phyloP scores from a whole-genome alignment of 139 green algal species.

The Coelastrella sp. region DNA sequence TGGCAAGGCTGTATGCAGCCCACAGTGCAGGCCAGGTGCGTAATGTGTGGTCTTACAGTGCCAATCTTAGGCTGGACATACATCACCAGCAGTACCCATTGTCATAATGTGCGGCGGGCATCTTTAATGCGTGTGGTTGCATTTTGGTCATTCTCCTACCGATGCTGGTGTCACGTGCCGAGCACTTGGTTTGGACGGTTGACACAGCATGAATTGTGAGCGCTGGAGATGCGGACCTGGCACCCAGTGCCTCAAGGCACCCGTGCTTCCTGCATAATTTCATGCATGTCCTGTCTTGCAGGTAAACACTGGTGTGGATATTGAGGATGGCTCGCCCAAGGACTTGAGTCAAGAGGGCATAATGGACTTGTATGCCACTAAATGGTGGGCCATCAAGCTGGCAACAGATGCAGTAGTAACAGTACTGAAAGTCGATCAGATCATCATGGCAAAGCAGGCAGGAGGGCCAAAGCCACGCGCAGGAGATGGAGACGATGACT shows the following conservation, averaged over 20 bases:
- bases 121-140: too few relatives aligned
- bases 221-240: too few relatives aligned
- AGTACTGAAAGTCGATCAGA: conserved; percentile 98
- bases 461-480: conserved; percentile 38
- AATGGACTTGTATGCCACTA: conserved; percentile 85
- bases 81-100: too few relatives aligned
- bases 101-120: too few relatives aligned
- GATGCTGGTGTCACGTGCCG: too few relatives aligned
- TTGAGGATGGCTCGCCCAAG: conserved; percentile 77
- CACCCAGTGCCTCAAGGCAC: too few relatives aligned
- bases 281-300: conserved; percentile 45
- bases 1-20: conserved; percentile 87
- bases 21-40: conserved; percentile 78
- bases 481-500: conserved; percentile 40
- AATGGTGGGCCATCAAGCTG: conserved; percentile 97
- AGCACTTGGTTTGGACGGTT: too few relatives aligned
- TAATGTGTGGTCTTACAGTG: background rate
- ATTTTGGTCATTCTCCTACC: too few relatives aligned
- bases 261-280: background rate
- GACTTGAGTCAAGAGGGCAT: conserved; percentile 78
- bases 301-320: conserved; percentile 83
- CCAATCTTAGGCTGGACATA: too few relatives aligned
- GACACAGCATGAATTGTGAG: too few relatives aligned
- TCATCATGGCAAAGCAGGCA: conserved; percentile 95
- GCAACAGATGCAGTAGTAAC: conserved; percentile 92